phyloP scores from a whole-genome alignment of 371 early-diverging fungal species.

The Capillidium rhysosporum region DNA sequence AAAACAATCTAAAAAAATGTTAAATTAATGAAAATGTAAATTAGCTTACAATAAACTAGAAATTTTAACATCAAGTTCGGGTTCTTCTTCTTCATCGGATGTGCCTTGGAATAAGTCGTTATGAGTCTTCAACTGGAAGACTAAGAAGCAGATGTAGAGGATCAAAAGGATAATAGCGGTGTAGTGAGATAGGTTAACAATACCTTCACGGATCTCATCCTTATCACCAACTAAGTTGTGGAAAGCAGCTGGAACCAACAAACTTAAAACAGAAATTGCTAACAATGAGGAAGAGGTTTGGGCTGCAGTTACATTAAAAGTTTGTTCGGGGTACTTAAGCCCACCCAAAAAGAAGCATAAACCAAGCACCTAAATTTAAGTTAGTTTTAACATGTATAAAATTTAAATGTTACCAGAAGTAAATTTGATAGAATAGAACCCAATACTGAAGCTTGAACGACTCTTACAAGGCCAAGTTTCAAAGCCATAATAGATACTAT shows the following conservation, averaged over 20 bases:
- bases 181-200: slow-evolving; percentile 37
- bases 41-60: neutral
- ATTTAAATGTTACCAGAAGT: slow-evolving; percentile 26
- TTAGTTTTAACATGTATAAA: neutral
- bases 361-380: slow-evolving; percentile 22
- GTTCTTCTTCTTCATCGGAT: slow-evolving; percentile 12
- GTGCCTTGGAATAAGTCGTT: slow-evolving; percentile 26
- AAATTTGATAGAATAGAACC: slow-evolving; percentile 78
- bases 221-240: slow-evolving; percentile 19
- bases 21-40: slow-evolving; percentile 7
- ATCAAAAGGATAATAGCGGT: slow-evolving; percentile 50
- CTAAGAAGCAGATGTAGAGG: slow-evolving; percentile 46
- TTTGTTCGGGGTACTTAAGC: slow-evolving; percentile 34
- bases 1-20: slow-evolving; percentile 21
- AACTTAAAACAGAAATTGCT: slow-evolving; percentile 46
- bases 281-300: slow-evolving; percentile 56
- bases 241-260: slow-evolving; percentile 65
- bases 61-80: neutral
- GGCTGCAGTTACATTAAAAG: slow-evolving; percentile 59
- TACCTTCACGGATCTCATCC: slow-evolving; percentile 17
- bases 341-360: slow-evolving; percentile 69
- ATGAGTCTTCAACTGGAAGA: slow-evolving; percentile 65
- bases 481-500: slow-evolving; percentile 61
- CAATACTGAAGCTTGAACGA: slow-evolving; percentile 73
- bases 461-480: slow-evolving; percentile 39